Percentiles rank a stretch among this genome's conserved stretches.
Conservation (phyloP, 768 basidiomycete genomes). For the Saitozyma podzolica region DNA sequence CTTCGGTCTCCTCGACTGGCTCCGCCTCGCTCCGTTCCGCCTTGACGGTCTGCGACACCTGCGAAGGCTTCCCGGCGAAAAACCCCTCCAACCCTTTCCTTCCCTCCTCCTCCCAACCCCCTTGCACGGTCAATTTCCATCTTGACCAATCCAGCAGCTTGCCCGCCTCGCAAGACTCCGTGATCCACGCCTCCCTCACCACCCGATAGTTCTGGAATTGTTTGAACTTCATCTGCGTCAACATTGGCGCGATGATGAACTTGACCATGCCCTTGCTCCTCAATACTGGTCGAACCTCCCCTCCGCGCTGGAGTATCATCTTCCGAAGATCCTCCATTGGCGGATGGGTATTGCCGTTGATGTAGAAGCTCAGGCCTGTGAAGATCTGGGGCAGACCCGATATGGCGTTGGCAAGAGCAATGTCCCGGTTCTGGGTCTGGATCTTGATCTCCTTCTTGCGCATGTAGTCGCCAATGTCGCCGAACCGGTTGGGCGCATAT, state of each 20-base stretch:
- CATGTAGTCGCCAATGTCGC: constrained; percentile 86
- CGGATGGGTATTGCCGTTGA: constrained; percentile 87
- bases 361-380: constrained; percentile 74
- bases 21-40: constrained; percentile 3
- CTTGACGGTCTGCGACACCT: constrained; percentile 7
- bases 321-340: constrained; percentile 80
- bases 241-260: constrained; percentile 76
- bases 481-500: constrained; percentile 79
- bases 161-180: constrained; percentile 70
- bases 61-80: constrained; percentile 14
- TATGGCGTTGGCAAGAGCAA: constrained; percentile 40
- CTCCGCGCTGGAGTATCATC: constrained; percentile 79
- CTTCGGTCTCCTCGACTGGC: constrained; percentile 11
- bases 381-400: constrained; percentile 62
- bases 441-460: constrained; percentile 84
- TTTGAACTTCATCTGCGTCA: constrained; percentile 83
- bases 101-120: constrained; percentile 42
- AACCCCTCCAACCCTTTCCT: constrained; percentile 45
- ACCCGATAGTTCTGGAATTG: constrained; percentile 92
- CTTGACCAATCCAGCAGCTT: constrained; percentile 75
- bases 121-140: constrained; percentile 56
- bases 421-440: constrained; percentile 52
- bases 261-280: constrained; percentile 44
- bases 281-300: constrained; percentile 62
- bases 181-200: constrained; percentile 82